These are phyloP conservation scores for Aureobasidium sp. DNA, from an alignment of 2,329 filamentous ascomycete genomes.

Conservation along the genomic window DNA sequence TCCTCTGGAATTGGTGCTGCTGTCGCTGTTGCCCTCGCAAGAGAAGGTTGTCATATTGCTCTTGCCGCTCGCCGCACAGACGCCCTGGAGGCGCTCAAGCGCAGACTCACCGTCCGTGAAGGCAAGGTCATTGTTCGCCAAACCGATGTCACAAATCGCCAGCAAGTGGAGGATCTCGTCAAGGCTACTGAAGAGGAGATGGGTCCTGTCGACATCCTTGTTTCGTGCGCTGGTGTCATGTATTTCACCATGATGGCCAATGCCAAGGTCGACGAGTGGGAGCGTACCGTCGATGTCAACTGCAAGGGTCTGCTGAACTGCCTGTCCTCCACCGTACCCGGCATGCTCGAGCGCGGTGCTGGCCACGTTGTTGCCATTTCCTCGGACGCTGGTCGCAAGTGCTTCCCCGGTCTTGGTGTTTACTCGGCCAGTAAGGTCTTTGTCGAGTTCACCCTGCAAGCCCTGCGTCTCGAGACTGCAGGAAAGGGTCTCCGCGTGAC, in stretches of 20 bases:
- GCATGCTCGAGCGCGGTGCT: conserved; percentile 61
- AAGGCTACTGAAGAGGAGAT: conserved; percentile 53
- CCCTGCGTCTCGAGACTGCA: conserved; percentile 66
- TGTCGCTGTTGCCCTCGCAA: conserved; percentile 60
- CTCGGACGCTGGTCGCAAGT: conserved; percentile 73
- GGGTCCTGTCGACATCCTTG: conserved; percentile 69
- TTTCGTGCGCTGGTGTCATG: conserved; percentile 78
- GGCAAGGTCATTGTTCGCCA: conserved; percentile 61
- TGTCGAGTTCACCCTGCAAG: conserved; percentile 73
- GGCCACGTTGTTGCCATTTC: conserved; percentile 77
- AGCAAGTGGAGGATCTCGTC: conserved; percentile 61
- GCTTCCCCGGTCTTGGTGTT: conserved; percentile 73
- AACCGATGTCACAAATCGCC: conserved; percentile 65
- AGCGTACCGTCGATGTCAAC: conserved; percentile 76
- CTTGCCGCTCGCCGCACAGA: conserved; percentile 65
- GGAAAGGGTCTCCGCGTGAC: conserved; percentile 68
- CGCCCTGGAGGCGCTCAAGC: conserved; percentile 61
- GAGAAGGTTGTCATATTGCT: conserved; percentile 64
- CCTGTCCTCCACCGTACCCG: conserved; percentile 61
- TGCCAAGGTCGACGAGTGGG: conserved; percentile 65
- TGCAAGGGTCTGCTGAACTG: conserved; percentile 76
- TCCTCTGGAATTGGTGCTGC: conserved; percentile 75
- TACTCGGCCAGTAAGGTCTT: conserved; percentile 84
- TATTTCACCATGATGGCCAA: conserved; percentile 87
- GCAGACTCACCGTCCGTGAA: conserved; percentile 49